Evolutionary conservation across 225 moss, liverwort and hornwort species (phyloP).

Genomic region (Climacium dendroides): DNA sequence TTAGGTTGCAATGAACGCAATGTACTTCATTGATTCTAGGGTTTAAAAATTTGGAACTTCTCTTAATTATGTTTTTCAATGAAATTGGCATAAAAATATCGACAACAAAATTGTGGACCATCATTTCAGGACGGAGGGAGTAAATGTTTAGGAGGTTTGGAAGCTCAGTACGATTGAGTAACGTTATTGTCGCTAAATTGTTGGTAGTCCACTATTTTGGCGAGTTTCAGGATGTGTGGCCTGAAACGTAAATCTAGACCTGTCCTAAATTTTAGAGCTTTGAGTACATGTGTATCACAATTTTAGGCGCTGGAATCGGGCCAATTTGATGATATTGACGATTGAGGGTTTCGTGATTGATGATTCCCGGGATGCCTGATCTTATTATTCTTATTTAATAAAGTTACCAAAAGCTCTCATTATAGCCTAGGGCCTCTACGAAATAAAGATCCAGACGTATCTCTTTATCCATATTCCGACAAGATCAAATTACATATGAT

Average conservation of each 20-base stretch:
- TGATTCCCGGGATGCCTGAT: background rate
- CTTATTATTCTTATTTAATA: background rate
- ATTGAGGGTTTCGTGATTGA: background rate
- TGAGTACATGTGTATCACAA: no score
- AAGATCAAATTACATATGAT: no score
- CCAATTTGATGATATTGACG: background rate
- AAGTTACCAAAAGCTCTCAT: background rate
- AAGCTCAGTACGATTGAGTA: background rate
- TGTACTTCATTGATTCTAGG: no score
- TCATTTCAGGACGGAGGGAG: no score
- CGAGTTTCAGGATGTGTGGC: background rate
- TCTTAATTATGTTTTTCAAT: no score
- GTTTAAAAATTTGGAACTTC: no score
- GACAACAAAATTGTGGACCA: no score
- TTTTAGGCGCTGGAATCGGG: background rate
- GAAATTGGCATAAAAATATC: no score
- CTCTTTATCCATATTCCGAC: background rate
- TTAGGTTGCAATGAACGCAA: no score
- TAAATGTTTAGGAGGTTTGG: background rate
- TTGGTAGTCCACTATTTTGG: background rate
- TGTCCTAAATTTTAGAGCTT: background rate
- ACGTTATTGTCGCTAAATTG: background rate
- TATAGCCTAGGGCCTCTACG: background rate
- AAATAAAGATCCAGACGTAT: background rate
- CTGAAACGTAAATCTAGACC: background rate